Conservation (phyloP, 2,329 filamentous ascomycete species). For the Phyllosticta citribraziliensis region DNA sequence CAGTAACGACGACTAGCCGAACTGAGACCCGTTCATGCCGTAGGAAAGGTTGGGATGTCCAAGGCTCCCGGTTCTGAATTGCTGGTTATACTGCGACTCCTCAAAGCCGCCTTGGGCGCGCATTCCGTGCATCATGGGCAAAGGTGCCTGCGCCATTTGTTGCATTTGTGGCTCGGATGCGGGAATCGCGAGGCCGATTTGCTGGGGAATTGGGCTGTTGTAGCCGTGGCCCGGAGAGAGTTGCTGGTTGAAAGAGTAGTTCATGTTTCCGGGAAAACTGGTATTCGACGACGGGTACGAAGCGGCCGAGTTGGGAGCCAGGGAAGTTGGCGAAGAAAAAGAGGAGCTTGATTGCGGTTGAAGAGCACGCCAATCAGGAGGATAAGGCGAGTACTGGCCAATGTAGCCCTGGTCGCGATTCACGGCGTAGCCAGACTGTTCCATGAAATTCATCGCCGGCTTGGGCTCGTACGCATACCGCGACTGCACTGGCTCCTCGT, state of each 20-base stretch:
- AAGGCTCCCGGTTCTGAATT: constrained; percentile 4
- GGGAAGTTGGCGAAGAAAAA: constrained; percentile 1
- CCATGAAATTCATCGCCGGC: neutral
- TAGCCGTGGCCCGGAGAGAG: constrained; percentile 4
- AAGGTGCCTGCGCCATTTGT: neutral
- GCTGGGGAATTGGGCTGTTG: constrained; percentile 1
- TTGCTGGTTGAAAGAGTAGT: constrained; percentile 7
- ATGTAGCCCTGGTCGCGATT: constrained; percentile 9
- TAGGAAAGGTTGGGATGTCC: constrained; percentile 7
- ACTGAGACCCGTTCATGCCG: constrained; percentile 2
- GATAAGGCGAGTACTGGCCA: constrained; percentile 3
- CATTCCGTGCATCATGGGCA: constrained; percentile 6
- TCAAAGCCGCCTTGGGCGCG: constrained; percentile 1
- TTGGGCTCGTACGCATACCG: constrained; percentile 6
- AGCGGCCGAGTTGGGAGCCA: constrained; percentile 4
- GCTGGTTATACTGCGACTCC: constrained; percentile 4
- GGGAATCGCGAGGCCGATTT: constrained; percentile 2
- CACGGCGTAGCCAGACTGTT: constrained; percentile 3
- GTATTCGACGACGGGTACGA: constrained; percentile 5
- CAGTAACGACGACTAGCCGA: neutral
- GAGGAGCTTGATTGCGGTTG: constrained; percentile 7
- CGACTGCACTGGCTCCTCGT: constrained; percentile 4
- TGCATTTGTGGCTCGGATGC: constrained; percentile 3
- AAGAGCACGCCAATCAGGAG: constrained; percentile 3
- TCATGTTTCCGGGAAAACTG: constrained; percentile 6